Evolutionary conservation across 139 green algal species (phyloP), one percentile per base, ranked within the genome.

Genomic region (Chloropicon primus): DNA sequence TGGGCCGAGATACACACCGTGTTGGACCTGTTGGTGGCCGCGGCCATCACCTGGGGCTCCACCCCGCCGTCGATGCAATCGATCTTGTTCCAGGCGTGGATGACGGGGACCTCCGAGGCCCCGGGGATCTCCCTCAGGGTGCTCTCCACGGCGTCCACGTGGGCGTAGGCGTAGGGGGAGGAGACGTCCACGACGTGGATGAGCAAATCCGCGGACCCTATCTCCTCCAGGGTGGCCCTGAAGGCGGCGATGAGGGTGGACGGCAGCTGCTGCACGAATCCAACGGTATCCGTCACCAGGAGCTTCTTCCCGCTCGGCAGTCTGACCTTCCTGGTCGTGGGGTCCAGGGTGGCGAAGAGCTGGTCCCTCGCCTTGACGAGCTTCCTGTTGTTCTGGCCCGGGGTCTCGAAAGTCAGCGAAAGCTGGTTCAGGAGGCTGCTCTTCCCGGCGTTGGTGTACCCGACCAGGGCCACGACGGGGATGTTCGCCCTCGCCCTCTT

Each of bases 301-400:
- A 82, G 75, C 82, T 93, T 87, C 79, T 92, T 88, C 73, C 93
- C 94, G 24, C 84, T 87, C 2, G 86, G 84, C 53, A 97, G 81
- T 62, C 82, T 71, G 27, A 97, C 54, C 2, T 90, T 86, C 24
- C 96, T 84, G 0, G 93, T 97, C 25, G 93, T 98, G 41, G 95
- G 94, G 85, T 99, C 96, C 28, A 99, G 90, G 1, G 96, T 99
- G 22, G 94, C 96, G 85, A 99, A 99, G 27, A 99, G 92, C 80
- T 93, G 89, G 86, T 98, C 93, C 82, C 98, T 91, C 0, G 92
- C 93, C 29, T 97, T 54, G 5, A 62, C 41, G 41, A 62, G 41
- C 41, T 62, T 62, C 41, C 41, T 62, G 17, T 62, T 62, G 41
- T n/a, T 17, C 5, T 62, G 5, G 41, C 41, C 41, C 41, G 41